Conservation (phyloP, 2,329 filamentous ascomycete genomes). For the Aspergillus aculeatus region DNA sequence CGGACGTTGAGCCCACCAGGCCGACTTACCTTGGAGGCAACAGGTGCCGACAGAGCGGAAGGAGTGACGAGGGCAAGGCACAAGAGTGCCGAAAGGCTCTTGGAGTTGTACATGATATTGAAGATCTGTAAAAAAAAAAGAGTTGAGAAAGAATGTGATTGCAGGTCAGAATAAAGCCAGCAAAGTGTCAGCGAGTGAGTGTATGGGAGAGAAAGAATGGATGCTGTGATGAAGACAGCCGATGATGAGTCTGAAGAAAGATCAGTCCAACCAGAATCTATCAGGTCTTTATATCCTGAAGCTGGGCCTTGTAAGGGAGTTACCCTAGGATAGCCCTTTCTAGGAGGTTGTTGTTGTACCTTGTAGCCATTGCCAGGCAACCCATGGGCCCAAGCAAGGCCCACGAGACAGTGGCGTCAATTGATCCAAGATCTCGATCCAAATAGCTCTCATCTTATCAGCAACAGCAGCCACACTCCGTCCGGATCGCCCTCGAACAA, state of each 20-base stretch:
- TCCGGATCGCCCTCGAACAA: neutral
- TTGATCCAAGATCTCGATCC: slow-evolving; percentile 2
- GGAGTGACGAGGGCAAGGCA: slow-evolving; percentile 31
- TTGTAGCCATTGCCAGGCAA: slow-evolving; percentile 1
- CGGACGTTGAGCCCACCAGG: slow-evolving; percentile 7
- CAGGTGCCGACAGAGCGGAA: slow-evolving; percentile 30
- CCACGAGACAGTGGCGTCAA: slow-evolving; percentile 3
- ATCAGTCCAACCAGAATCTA: neutral
- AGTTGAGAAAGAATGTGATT: neutral
- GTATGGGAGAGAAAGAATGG: slow-evolving; percentile 7
- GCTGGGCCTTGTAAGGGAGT: neutral
- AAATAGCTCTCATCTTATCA: neutral
- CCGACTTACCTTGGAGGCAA: slow-evolving; percentile 20
- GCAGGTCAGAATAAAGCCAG: neutral
- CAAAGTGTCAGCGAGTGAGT: neutral
- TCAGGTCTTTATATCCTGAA: slow-evolving; percentile 10
- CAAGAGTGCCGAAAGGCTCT: slow-evolving; percentile 29
- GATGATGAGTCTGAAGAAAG: no score
- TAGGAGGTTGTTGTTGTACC: neutral
- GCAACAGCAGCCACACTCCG: neutral
- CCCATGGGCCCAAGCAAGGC: slow-evolving; percentile 9
- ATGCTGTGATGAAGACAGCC: slow-evolving; percentile 3
- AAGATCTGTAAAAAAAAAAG: slow-evolving; percentile 5
- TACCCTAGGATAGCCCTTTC: slow-evolving; percentile 7
- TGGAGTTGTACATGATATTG: slow-evolving; percentile 25